Percentiles rank a stretch among this genome's conserved stretches.
These are phyloP conservation scores for Mycena metata DNA, from an alignment of 768 basidiomycete genomes.

Conservation along the genomic window DNA sequence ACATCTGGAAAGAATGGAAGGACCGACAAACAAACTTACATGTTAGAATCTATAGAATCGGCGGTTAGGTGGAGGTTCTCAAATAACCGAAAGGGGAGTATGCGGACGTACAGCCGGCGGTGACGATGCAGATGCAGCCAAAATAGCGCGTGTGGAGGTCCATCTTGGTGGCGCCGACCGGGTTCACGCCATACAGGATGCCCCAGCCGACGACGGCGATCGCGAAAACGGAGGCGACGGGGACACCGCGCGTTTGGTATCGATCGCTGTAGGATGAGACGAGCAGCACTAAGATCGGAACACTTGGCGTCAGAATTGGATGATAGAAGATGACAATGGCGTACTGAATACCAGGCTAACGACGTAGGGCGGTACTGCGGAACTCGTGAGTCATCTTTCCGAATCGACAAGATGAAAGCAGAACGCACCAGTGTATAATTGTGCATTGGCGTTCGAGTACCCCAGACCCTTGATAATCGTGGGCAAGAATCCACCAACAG, in stretches of 20 bases:
- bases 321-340: background rate
- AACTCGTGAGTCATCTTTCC: background rate
- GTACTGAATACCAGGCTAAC: slow-evolving; percentile 31
- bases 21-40: slow-evolving; percentile 6
- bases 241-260: slow-evolving; percentile 27
- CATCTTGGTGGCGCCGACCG: background rate
- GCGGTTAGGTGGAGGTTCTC: background rate
- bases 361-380: slow-evolving; percentile 30
- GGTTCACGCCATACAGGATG: slow-evolving; percentile 22
- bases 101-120: slow-evolving; percentile 27
- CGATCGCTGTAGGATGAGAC: slow-evolving; percentile 24
- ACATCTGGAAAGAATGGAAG: background rate
- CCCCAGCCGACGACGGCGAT: slow-evolving; percentile 27
- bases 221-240: slow-evolving; percentile 22
- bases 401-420: no score
- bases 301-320: background rate
- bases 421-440: slow-evolving; percentile 28
- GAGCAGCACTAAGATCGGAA: slow-evolving; percentile 14
- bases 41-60: slow-evolving; percentile 11
- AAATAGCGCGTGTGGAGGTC: slow-evolving; percentile 23
- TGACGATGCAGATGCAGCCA: slow-evolving; percentile 30
- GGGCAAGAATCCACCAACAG: slow-evolving; percentile 25
- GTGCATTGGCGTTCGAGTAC: slow-evolving; percentile 28
- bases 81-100: background rate
- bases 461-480: slow-evolving; percentile 33